Conservation (phyloP, 2,329 filamentous ascomycete species). For the Alternaria gaisen region DNA sequence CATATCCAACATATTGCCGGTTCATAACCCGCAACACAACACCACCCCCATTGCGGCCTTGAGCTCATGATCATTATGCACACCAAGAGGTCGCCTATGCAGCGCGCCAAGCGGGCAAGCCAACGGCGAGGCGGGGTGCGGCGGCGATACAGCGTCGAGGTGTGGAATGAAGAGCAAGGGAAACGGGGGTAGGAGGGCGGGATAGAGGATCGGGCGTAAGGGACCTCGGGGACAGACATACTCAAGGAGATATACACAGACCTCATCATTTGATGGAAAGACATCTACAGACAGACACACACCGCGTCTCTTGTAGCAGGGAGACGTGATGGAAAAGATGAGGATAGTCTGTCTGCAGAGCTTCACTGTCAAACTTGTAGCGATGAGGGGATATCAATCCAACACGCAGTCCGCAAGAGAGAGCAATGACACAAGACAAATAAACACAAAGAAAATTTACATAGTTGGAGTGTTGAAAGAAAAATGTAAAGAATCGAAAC, state of each 20-base stretch:
- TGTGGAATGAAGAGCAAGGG: conserved; percentile 33
- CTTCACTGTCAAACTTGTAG: conserved; percentile 27
- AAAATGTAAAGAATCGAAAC: conserved; percentile 42
- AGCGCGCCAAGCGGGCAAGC: conserved; percentile 49
- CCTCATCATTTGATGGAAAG: conserved; percentile 34
- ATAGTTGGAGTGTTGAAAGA: conserved; percentile 28
- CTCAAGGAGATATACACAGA: conserved; percentile 50
- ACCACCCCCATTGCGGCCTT: conserved; percentile 40
- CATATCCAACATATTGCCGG: conserved; percentile 55
- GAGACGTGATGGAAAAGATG: neutral
- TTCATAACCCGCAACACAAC: conserved; percentile 43
- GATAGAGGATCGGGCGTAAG: conserved; percentile 52
- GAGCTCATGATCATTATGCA: conserved; percentile 22
- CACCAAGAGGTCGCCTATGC: conserved; percentile 20
- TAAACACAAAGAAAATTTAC: conserved; percentile 45
- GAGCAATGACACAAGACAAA: conserved; percentile 47
- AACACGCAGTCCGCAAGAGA: conserved; percentile 46
- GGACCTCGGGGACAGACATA: conserved; percentile 54
- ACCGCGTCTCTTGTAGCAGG: conserved; percentile 9
- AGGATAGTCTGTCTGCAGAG: conserved; percentile 6
- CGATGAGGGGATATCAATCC: conserved; percentile 50
- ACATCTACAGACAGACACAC: conserved; percentile 16
- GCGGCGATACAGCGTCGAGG: conserved; percentile 34
- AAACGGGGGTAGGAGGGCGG: conserved; percentile 51
- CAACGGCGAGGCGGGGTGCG: conserved; percentile 44